Evolutionary conservation across 75 land plant species (phyloP).

Genomic region (Isoetes taiwanensis): DNA sequence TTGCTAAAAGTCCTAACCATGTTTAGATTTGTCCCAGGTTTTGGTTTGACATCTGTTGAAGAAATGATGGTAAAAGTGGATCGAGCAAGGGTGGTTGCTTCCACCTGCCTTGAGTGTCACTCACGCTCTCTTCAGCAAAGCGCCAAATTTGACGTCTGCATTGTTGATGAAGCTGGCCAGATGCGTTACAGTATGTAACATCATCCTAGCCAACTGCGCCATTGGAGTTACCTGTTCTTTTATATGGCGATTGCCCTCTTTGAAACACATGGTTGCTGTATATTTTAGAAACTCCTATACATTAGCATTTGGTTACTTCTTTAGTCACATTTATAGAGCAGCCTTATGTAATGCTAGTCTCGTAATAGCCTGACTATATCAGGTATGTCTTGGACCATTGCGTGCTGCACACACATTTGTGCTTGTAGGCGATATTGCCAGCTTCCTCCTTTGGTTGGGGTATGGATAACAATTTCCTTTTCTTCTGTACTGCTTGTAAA

Average conservation of each 20-base stretch:
- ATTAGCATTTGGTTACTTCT: no score
- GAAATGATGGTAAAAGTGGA: conserved; percentile 40
- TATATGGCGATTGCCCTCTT: no score
- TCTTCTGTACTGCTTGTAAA: not conserved
- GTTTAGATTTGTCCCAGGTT: conserved; percentile 24
- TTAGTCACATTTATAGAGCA: no score
- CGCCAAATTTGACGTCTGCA: conserved; percentile 75
- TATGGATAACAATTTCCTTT: conserved; percentile 7
- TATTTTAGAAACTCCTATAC: no score
- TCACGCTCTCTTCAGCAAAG: conserved; percentile 49
- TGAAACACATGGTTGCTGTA: no score
- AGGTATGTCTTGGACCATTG: conserved; percentile 87
- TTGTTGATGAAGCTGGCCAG: conserved; percentile 94
- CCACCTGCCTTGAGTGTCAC: conserved; percentile 72
- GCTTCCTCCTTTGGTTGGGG: conserved; percentile 83
- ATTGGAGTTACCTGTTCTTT: no score
- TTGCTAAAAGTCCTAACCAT: no score
- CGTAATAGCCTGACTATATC: no score
- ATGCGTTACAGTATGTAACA: conserved; percentile 62
- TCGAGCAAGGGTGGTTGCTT: conserved; percentile 53
- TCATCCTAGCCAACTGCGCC: not conserved
- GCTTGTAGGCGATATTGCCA: conserved; percentile 90
- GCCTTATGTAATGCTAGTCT: no score
- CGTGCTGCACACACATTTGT: conserved; percentile 67
- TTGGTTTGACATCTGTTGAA: conserved; percentile 26